Evolutionary conservation across 257 asterid species (phyloP).

Genomic region (Solanum okadae): DNA sequence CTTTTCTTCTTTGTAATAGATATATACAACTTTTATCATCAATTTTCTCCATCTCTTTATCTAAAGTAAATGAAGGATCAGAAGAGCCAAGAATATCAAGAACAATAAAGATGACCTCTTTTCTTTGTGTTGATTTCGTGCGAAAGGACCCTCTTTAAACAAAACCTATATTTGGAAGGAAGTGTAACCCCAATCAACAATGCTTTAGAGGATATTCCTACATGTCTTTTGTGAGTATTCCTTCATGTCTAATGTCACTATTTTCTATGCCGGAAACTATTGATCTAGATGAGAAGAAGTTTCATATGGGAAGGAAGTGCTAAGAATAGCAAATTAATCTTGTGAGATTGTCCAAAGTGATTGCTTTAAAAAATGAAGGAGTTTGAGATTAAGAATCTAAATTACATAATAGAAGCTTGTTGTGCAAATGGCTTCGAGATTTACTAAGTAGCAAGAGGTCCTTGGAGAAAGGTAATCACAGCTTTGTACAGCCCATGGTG

Average conservation of each 20-base stretch:
- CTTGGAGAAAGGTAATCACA: background rate
- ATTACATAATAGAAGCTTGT: background rate
- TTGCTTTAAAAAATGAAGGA: background rate
- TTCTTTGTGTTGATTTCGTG: background rate
- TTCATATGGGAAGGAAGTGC: background rate
- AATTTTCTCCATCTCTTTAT: background rate
- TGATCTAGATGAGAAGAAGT: background rate
- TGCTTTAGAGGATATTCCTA: background rate
- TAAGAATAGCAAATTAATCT: background rate
- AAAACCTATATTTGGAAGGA: background rate
- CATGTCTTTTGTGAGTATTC: background rate
- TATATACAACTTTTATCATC: too few relatives aligned
- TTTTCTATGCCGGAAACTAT: background rate
- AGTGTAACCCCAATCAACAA: background rate
- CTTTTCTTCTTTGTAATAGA: too few relatives aligned
- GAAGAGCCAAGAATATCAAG: background rate
- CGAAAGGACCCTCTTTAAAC: background rate
- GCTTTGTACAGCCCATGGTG: background rate
- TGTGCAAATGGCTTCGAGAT: background rate
- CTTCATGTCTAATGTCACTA: background rate
- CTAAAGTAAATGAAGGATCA: background rate
- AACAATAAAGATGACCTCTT: background rate
- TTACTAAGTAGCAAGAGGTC: background rate
- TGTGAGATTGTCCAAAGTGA: background rate
- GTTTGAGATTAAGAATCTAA: background rate